Evolutionary conservation across 2,329 filamentous ascomycete species (phyloP), one percentile per base, ranked within the genome.

Genomic region (Aspergillus thermomutatus): DNA sequence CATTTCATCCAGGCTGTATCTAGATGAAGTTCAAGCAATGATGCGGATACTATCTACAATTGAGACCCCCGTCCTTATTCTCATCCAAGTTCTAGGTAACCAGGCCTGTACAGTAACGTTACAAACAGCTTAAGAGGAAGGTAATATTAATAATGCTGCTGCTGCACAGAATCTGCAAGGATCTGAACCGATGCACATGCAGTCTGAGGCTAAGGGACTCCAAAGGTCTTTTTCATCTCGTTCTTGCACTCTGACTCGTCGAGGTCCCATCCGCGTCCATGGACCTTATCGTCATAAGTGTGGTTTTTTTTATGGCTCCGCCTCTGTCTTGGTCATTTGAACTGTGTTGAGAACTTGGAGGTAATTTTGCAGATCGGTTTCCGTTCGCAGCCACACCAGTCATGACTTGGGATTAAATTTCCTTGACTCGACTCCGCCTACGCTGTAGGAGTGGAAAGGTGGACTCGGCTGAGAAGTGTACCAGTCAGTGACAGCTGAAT

Each of bases 231-330:
- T 54, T 41, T 23, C 49, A 21, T 54, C 41, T 46, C 48, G 47
- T 59, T 59, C 66, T 64, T 55, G 60, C 56, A 52, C 68, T 69
- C 58, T 71, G 67, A 71, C 67, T 69, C 59, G 67, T 70, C 66
- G 52, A 64, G 55, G 60, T 52, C 59, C 60, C 57, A 54, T 64
- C 57, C 55, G 55, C 50, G 58, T 62, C 56, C 64, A 62, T 66
- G 60, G 57, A 56, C 55, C 61, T 59, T 64, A 58, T 62, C 62
- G 59, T 64, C 64, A 64, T 64, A 56, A 49, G 48, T 45, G 47
- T 53, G 40, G 53, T 9, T 41, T 41, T 41, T 41, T 23, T 17
- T 43, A 26, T 26, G 23, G 23, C 45, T 48, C 27, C 50, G 56
- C 64, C 63, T 59, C 60, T 59, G 61, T 57, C 58, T 49, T 43